Evolutionary conservation across 1,284 basidiomycete species (phyloP).

Genomic region (Papiliotrema flavescens): DNA sequence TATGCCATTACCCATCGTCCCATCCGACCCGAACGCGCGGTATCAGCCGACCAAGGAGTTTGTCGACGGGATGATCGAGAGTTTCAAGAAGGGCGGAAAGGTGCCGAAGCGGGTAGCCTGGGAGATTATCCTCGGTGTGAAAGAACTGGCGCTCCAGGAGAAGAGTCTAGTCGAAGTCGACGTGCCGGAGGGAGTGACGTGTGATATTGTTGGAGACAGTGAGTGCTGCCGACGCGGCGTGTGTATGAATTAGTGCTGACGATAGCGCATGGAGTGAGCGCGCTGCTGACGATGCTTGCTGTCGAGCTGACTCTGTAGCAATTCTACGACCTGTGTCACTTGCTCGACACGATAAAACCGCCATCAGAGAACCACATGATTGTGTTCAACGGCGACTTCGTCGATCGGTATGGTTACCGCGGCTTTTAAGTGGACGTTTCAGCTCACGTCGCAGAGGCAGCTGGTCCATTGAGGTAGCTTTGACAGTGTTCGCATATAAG

Average conservation of each 20-base stretch:
- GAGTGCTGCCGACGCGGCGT: constrained; percentile 23
- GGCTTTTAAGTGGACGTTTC: not conserved
- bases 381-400: constrained; percentile 90
- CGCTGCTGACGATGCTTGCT: not conserved
- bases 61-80: constrained; percentile 78
- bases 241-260: not conserved
- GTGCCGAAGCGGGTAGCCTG: constrained; percentile 84
- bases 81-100: constrained; percentile 81
- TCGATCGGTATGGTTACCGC: constrained; percentile 69
- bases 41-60: constrained; percentile 74
- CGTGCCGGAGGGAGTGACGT: constrained; percentile 72
- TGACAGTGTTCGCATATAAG: constrained; percentile 93
- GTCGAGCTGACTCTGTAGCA: constrained; percentile 57
- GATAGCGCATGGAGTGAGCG: constrained; percentile 18
- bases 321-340: constrained; percentile 89
- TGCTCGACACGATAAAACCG: constrained; percentile 78
- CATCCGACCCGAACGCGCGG: constrained; percentile 53
- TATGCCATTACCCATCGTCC: constrained; percentile 59
- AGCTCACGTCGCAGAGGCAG: constrained; percentile 2
- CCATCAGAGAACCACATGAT: constrained; percentile 77
- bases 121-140: constrained; percentile 91
- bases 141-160: constrained; percentile 70
- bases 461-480: constrained; percentile 79
- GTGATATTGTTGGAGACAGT: constrained; percentile 86
- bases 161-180: constrained; percentile 75